A percentile compares a stretch with the other conserved stretches of the same genome.
phyloP scores from a whole-genome alignment of 192 early-diverging fungal species.

The Spizellomyces sp. region DNA sequence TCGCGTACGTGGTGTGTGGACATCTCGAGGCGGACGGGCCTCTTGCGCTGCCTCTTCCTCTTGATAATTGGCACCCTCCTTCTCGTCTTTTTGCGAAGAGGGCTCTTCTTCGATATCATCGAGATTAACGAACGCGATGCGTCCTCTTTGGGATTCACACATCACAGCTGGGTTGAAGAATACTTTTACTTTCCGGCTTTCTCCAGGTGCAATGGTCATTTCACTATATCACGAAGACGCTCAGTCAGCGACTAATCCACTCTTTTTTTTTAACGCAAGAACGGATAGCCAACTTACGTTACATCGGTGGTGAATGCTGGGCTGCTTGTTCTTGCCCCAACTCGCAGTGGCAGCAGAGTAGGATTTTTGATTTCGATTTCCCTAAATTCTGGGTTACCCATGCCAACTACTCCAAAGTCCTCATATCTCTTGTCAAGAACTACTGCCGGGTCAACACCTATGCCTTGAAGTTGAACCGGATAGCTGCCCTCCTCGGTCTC shows the following conservation, averaged over 20 bases:
- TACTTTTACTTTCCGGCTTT: slow-evolving; percentile 37
- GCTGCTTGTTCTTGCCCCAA: slow-evolving; percentile 39
- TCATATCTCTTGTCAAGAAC: slow-evolving; percentile 27
- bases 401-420: slow-evolving; percentile 56
- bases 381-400: slow-evolving; percentile 51
- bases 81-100: slow-evolving; percentile 6
- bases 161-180: slow-evolving; percentile 38
- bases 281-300: slow-evolving; percentile 3
- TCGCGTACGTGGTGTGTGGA: slow-evolving; percentile 23
- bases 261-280: not conserved
- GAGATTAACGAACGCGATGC: slow-evolving; percentile 32
- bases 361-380: slow-evolving; percentile 43
- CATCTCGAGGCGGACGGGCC: not conserved
- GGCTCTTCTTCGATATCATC: slow-evolving; percentile 28
- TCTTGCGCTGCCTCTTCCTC: not conserved
- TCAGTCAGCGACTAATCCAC: not conserved
- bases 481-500: slow-evolving; percentile 46
- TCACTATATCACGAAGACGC: slow-evolving; percentile 17
- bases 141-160: slow-evolving; percentile 10
- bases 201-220: slow-evolving; percentile 34
- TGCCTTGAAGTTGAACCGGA: slow-evolving; percentile 38
- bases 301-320: slow-evolving; percentile 31
- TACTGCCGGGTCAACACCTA: slow-evolving; percentile 44
- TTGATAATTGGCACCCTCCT: slow-evolving; percentile 5
- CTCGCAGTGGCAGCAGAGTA: slow-evolving; percentile 31